Evolutionary conservation across 129 eudicot species (phyloP).

Genomic region (Chrysanthemum lavandulifolium): DNA sequence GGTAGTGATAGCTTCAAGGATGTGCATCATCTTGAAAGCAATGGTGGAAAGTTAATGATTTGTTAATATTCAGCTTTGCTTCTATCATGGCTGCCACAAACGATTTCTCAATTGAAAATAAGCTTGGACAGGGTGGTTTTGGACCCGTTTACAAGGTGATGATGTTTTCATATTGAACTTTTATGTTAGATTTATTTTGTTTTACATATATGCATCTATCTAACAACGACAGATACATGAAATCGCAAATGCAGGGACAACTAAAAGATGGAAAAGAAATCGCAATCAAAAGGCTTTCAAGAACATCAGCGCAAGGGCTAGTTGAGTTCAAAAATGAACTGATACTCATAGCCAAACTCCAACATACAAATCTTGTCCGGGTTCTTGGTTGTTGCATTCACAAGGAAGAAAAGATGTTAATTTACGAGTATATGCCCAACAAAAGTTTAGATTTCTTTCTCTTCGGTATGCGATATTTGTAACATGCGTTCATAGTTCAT

Average conservation of each 20-base stretch:
- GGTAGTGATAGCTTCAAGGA: conserved; percentile 33
- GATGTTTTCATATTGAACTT: conserved; percentile 1
- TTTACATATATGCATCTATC: no score
- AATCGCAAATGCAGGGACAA: conserved; percentile 15
- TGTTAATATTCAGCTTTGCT: conserved; percentile 30
- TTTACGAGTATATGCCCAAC: conserved; percentile 52
- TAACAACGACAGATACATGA: no score
- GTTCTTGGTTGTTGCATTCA: conserved; percentile 48
- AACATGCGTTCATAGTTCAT: background rate
- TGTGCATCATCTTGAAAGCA: conserved; percentile 16
- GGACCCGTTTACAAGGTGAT: conserved; percentile 53
- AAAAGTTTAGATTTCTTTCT: conserved; percentile 42
- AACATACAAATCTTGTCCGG: conserved; percentile 46
- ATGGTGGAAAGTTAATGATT: conserved; percentile 25
- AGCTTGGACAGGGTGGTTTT: conserved; percentile 54
- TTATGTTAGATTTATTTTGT: no score
- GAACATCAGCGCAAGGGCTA: conserved; percentile 43
- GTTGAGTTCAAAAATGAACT: conserved; percentile 50
- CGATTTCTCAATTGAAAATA: conserved; percentile 35
- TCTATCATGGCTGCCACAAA: conserved; percentile 34
- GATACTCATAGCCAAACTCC: conserved; percentile 43
- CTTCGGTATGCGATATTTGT: conserved; percentile 32
- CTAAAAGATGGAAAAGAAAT: conserved; percentile 28
- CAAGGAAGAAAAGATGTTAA: conserved; percentile 42
- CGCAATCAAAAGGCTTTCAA: conserved; percentile 46